A percentile compares a stretch with the other conserved stretches of the same genome.
These are phyloP conservation scores for Scutellaria baicalensis DNA, from an alignment of 257 asterid genomes.

Conservation along the genomic window DNA sequence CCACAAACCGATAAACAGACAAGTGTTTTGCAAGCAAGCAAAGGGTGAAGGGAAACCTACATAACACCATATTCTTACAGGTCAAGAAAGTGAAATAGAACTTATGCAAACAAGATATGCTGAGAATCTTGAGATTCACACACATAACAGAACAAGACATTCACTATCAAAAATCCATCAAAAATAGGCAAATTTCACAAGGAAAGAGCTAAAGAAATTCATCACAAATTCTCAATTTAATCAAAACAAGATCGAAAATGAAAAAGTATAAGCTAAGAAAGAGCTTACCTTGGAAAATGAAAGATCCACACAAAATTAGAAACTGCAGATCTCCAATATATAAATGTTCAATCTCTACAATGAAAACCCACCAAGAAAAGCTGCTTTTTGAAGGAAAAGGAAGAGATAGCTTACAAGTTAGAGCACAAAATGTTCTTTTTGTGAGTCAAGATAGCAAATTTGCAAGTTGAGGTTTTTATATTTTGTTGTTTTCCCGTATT, in stretches of 20 bases:
- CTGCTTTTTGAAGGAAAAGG: neutral
- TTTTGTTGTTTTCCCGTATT: neutral
- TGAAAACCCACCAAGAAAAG: neutral
- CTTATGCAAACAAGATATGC: neutral
- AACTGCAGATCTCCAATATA: constrained; percentile 7
- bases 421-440: constrained; percentile 4
- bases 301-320: constrained; percentile 1
- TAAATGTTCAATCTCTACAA: neutral
- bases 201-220: neutral
- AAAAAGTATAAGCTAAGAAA: neutral
- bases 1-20: neutral
- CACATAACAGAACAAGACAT: neutral
- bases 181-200: neutral
- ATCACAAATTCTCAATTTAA: too few species aligned
- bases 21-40: neutral
- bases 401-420: constrained; percentile 17
- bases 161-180: neutral
- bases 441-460: constrained; percentile 1
- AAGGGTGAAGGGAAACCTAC: neutral
- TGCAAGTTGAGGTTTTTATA: constrained; percentile 10
- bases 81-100: neutral
- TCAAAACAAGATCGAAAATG: neutral
- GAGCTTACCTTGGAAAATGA: neutral
- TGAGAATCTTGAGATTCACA: constrained; percentile 3
- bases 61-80: neutral